phyloP scores from a whole-genome alignment of 352 stramenopile genomes.

The Peronosclerospora sorghi region DNA sequence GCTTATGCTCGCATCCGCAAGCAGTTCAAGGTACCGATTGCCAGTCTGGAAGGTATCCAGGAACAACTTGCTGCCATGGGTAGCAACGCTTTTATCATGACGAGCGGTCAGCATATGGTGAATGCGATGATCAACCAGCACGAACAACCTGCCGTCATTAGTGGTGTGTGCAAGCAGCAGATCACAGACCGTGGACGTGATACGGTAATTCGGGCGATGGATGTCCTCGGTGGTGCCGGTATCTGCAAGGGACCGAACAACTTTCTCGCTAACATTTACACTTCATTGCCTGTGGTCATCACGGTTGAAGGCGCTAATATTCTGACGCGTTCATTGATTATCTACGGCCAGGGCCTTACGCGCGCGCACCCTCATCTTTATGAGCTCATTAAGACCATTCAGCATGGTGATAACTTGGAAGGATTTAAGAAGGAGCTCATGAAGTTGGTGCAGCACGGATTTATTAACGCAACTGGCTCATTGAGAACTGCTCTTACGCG shows the following conservation, averaged over 20 bases:
- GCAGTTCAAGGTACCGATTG: conserved; percentile 98
- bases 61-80: conserved; percentile 92
- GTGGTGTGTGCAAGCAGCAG: conserved; percentile 98
- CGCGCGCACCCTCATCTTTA: conserved; percentile 96
- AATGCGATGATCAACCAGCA: conserved; percentile 99
- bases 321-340: conserved; percentile 94
- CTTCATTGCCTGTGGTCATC: conserved; percentile 94
- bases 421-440: conserved; percentile 91
- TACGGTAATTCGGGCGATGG: conserved; percentile 95
- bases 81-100: conserved; percentile 90
- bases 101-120: conserved; percentile 93
- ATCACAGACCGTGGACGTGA: conserved; percentile 93
- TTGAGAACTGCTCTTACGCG: conserved; percentile 84
- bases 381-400: conserved; percentile 94
- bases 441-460: conserved; percentile 90
- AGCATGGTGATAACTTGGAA: conserved; percentile 89
- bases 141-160: conserved; percentile 96
- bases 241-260: conserved; percentile 97
- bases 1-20: conserved; percentile 95
- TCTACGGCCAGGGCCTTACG: conserved; percentile 97
- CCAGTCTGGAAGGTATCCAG: conserved; percentile 96
- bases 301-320: conserved; percentile 98
- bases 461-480: conserved; percentile 87
- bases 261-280: conserved; percentile 93
- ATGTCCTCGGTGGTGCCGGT: conserved; percentile 92